Base-by-base conservation (phyloP, 352 stramenopile species). In the Globisporangium cederbergense region DNA sequence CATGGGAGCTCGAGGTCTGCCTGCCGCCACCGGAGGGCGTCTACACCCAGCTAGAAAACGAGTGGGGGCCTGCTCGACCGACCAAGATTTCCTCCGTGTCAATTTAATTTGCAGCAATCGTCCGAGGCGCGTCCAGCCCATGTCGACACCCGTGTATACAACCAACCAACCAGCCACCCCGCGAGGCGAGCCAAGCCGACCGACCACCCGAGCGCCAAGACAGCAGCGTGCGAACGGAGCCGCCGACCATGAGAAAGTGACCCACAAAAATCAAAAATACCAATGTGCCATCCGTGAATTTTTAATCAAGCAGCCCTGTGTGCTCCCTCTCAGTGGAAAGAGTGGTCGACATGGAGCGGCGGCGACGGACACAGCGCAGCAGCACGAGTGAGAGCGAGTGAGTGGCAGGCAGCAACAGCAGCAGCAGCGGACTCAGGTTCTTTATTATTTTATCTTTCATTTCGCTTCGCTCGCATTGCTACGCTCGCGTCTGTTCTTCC, bases 1-100 rank as follows among this genome's bases (percentile, higher is more conserved):
- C 80, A 3, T 95, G 82, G 82, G 85, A 95, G 58, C 76, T 85
- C 28, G 86, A 95, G 66, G 62, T 88, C 22, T 89, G 80, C 55
- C 81, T 93, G 66, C 81, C 84, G 20, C 84, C 84, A 34, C 86
- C 86, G 1, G 86, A 95, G 64, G 86, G 86, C 55, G 83, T 89
- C 60, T 93, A 86, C 66, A 81, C 81, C 58, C 84, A 89, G 64
- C 72, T 87, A 62, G 86, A 95, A 61, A 93, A 95, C 71, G 86
- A 95, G 67, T 95, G 86, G 86, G 86, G 86, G 4, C 77, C 84
- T 20, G 85, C 86, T 43, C 74, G 79, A 50, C 86, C 84, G 59
- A 93, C 82, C 60, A 93, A 93, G 73, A 89, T 91, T 64, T 90
- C 83, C 56, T 92, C 86, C 55, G 83, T 93, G 38, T 93, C 84